phyloP scores from a whole-genome alignment of 306 rosid species.

The Erythrophleum fordii region DNA sequence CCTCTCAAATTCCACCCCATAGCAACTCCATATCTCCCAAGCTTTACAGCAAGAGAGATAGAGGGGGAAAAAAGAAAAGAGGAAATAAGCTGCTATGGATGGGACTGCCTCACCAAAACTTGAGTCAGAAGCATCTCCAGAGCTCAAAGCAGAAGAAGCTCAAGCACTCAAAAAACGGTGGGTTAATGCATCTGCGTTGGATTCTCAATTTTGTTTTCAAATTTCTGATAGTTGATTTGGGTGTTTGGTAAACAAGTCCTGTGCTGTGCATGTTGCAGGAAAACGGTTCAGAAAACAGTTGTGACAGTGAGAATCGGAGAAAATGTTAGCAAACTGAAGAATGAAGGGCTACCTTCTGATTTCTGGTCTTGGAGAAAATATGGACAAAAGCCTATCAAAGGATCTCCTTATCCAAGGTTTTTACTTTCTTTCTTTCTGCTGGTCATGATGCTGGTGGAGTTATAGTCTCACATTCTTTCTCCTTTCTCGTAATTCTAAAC shows the following conservation, averaged over 20 bases:
- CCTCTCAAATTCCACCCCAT: conserved; percentile 30
- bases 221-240: background rate
- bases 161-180: conserved; percentile 69
- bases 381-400: conserved; percentile 96
- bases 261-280: conserved; percentile 53
- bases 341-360: conserved; percentile 91
- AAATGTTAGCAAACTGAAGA: conserved; percentile 76
- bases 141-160: conserved; percentile 46
- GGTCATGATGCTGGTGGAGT: no score
- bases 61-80: background rate
- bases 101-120: conserved; percentile 44
- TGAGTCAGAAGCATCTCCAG: conserved; percentile 50
- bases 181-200: background rate
- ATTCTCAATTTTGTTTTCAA: background rate
- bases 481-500: conserved; percentile 16
- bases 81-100: conserved; percentile 42
- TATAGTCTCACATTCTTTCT: no score
- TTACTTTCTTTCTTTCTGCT: conserved; percentile 1
- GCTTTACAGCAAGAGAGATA: conserved; percentile 17
- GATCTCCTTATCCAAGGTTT: conserved; percentile 98
- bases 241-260: background rate
- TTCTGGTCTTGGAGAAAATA: conserved; percentile 98
- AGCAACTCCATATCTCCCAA: conserved; percentile 10
- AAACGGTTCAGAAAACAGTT: conserved; percentile 68
- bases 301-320: conserved; percentile 72